phyloP scores from a whole-genome alignment of 2,329 filamentous ascomycete species.

The Spiromastix sp. region DNA sequence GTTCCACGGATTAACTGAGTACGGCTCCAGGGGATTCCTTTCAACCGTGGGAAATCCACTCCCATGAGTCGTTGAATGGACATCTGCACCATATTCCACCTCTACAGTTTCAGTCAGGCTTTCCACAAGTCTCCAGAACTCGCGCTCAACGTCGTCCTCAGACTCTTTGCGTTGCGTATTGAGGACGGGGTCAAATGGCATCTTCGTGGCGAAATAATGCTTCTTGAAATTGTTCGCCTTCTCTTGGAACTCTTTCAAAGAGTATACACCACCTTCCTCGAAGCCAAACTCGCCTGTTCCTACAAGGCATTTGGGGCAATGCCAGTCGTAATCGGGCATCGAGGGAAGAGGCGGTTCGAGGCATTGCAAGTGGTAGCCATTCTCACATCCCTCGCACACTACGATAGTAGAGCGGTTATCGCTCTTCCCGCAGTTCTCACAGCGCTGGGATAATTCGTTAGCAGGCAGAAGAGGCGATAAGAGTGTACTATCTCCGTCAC shows the following conservation, averaged over 20 bases:
- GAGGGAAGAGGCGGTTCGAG: slow-evolving; percentile 74
- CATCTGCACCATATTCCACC: slow-evolving; percentile 95
- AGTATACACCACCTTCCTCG: slow-evolving; percentile 92
- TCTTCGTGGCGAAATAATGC: slow-evolving; percentile 81
- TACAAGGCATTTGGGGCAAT: slow-evolving; percentile 88
- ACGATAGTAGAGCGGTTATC: slow-evolving; percentile 63
- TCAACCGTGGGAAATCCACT: slow-evolving; percentile 95
- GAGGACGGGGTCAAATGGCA: slow-evolving; percentile 74
- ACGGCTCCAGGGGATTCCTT: slow-evolving; percentile 74
- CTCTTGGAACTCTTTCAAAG: slow-evolving; percentile 88
- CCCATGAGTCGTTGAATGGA: slow-evolving; percentile 94
- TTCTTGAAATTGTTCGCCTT: slow-evolving; percentile 94
- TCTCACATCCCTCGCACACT: slow-evolving; percentile 84
- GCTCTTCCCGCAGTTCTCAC: slow-evolving; percentile 73
- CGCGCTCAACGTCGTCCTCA: slow-evolving; percentile 89
- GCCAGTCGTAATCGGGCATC: slow-evolving; percentile 82
- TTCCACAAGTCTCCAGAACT: slow-evolving; percentile 93
- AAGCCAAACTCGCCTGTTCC: slow-evolving; percentile 96
- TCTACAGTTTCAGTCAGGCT: slow-evolving; percentile 93
- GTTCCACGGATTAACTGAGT: slow-evolving; percentile 90
- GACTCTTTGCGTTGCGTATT: slow-evolving; percentile 74
- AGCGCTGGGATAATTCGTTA: slow-evolving; percentile 48
- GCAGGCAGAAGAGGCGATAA: slow-evolving; percentile 4
- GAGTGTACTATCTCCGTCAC: slow-evolving; percentile 10
- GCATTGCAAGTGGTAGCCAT: slow-evolving; percentile 77